phyloP scores from a whole-genome alignment of 2,329 filamentous ascomycete genomes.

The Cladorrhinum sp. region DNA sequence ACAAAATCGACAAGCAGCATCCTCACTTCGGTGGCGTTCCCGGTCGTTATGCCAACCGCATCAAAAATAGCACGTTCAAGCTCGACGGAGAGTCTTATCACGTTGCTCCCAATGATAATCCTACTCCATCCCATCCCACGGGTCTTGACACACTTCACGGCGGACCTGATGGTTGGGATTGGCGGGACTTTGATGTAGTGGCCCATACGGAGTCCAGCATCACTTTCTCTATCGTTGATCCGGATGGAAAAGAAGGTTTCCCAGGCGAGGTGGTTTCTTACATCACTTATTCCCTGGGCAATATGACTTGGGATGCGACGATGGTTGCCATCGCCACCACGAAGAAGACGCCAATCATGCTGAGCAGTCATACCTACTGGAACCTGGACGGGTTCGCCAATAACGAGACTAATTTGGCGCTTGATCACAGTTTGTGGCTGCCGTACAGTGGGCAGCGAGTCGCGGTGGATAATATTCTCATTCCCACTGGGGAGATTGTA shows the following conservation, averaged over 20 bases:
- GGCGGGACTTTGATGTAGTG: constrained; percentile 73
- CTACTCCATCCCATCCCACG: constrained; percentile 45
- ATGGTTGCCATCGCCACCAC: constrained; percentile 70
- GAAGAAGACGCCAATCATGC: constrained; percentile 79
- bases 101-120: constrained; percentile 62
- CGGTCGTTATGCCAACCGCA: constrained; percentile 77
- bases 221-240: constrained; percentile 72
- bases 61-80: constrained; percentile 70
- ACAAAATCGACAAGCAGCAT: constrained; percentile 61
- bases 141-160: constrained; percentile 67
- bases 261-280: constrained; percentile 73
- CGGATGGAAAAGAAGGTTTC: constrained; percentile 72
- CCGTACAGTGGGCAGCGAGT: constrained; percentile 71
- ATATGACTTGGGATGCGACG: constrained; percentile 67
- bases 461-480: constrained; percentile 66
- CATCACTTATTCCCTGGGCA: constrained; percentile 68
- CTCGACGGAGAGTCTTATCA: constrained; percentile 63
- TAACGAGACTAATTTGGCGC: constrained; percentile 59
- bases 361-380: constrained; percentile 74
- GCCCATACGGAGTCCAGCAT: constrained; percentile 64
- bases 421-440: constrained; percentile 71
- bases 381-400: constrained; percentile 79
- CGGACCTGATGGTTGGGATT: constrained; percentile 71
- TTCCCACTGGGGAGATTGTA: constrained; percentile 74
- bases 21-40: constrained; percentile 71